Conservation (phyloP, 345 rosid species). For the Eucalyptus decipiens region DNA sequence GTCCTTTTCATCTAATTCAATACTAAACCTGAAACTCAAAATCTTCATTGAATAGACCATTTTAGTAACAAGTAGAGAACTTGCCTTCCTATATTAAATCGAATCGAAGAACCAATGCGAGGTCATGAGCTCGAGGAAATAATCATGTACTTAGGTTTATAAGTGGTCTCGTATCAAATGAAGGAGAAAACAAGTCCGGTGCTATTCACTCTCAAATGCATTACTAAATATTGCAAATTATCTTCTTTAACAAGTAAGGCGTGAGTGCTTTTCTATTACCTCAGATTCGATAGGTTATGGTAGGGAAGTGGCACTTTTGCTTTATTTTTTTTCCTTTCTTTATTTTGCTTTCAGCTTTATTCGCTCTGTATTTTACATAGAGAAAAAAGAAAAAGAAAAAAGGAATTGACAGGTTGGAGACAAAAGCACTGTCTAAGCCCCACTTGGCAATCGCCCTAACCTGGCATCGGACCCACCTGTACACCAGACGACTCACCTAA, state of each 20-base stretch:
- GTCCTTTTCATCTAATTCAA: too few species aligned
- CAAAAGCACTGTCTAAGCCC: not conserved
- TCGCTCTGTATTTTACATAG: not conserved
- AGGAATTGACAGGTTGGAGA: not conserved
- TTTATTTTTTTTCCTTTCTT: too few species aligned
- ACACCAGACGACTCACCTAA: not conserved
- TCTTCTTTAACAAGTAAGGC: not conserved
- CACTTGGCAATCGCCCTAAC: not conserved
- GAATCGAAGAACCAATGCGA: not conserved
- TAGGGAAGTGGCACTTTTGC: not conserved
- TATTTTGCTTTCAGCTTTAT: not conserved
- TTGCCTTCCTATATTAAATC: not conserved
- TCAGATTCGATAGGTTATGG: not conserved
- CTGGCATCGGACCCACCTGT: not conserved
- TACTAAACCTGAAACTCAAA: too few species aligned
- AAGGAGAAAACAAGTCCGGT: not conserved
- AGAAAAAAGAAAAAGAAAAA: not conserved
- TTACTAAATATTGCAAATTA: not conserved
- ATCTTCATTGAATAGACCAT: too few species aligned
- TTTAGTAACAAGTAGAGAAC: too few species aligned
- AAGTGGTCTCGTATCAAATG: not conserved
- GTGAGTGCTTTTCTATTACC: not conserved
- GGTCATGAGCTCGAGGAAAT: not conserved
- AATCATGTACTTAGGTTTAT: too few species aligned
- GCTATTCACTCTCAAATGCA: not conserved